Evolutionary conservation across 2,329 filamentous ascomycete species (phyloP).

Genomic region (Colletotrichum theobromicola): DNA sequence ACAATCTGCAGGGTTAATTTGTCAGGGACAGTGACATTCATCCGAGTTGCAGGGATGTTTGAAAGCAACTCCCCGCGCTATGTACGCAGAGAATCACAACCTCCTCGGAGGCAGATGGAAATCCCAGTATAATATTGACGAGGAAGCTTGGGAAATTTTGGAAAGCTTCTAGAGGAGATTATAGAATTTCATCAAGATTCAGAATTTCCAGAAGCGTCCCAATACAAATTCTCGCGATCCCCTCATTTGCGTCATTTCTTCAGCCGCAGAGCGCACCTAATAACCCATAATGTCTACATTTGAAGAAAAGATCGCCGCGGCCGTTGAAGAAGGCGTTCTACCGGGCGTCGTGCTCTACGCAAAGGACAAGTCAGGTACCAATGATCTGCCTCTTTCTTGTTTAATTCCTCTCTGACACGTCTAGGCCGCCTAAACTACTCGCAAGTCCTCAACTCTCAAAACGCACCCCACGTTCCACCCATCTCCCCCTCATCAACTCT

Average conservation of each 20-base stretch:
- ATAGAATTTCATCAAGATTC: neutral
- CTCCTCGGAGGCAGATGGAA: neutral
- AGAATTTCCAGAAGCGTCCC: neutral
- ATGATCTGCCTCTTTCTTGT: neutral
- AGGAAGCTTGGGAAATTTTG: neutral
- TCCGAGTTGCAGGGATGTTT: neutral
- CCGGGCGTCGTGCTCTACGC: neutral
- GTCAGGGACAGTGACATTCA: neutral
- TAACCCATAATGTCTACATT: neutral
- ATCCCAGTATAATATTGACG: neutral
- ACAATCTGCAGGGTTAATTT: neutral
- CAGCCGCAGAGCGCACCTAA: neutral
- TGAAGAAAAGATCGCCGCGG: neutral
- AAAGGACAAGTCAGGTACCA: constrained; percentile 4
- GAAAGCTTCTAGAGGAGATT: neutral
- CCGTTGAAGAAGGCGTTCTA: neutral
- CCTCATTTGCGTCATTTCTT: neutral
- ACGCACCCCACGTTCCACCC: neutral
- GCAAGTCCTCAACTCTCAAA: neutral
- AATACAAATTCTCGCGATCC: neutral
- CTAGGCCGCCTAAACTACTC: constrained; percentile 1
- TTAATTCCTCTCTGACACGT: neutral
- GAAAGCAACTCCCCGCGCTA: neutral
- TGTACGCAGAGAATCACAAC: neutral
- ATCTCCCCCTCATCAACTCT: constrained; percentile 15